These are phyloP conservation scores for Phytopythium ostracodes DNA, from an alignment of 352 stramenopile genomes.

Conservation along the genomic window DNA sequence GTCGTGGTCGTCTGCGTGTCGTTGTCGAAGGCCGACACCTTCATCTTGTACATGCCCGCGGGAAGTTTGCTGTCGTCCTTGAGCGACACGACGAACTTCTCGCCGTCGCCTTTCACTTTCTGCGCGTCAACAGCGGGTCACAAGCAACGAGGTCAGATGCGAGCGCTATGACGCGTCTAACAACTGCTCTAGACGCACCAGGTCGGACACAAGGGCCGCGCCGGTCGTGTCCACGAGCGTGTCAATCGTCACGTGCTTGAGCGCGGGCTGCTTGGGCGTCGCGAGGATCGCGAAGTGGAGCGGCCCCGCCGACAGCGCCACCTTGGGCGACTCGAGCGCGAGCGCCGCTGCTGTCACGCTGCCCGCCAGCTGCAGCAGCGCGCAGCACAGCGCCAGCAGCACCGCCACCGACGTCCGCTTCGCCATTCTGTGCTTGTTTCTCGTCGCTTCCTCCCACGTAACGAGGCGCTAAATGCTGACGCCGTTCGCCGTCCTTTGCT, in stretches of 20 bases:
- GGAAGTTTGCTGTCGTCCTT: slow-evolving; percentile 36
- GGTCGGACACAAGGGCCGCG: slow-evolving; percentile 41
- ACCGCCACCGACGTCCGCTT: slow-evolving; percentile 18
- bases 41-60: slow-evolving; percentile 80
- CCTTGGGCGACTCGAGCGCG: slow-evolving; percentile 36
- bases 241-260: slow-evolving; percentile 58
- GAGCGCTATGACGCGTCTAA: not conserved
- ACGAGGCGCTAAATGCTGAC: slow-evolving; percentile 15
- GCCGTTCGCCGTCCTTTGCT: slow-evolving; percentile 6
- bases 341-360: slow-evolving; percentile 23
- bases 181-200: slow-evolving; percentile 31
- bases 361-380: slow-evolving; percentile 23
- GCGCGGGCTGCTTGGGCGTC: slow-evolving; percentile 44
- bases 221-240: slow-evolving; percentile 68
- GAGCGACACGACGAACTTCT: slow-evolving; percentile 50
- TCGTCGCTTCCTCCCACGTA: not conserved
- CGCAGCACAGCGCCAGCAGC: slow-evolving; percentile 19
- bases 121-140: slow-evolving; percentile 10
- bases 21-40: slow-evolving; percentile 44
- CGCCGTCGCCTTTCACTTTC: slow-evolving; percentile 61
- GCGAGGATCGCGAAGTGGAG: slow-evolving; percentile 52
- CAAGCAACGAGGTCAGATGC: not conserved
- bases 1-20: slow-evolving; percentile 41
- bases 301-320: slow-evolving; percentile 34
- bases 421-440: slow-evolving; percentile 5